Evolutionary conservation across 176 grass and related monocot genomes (phyloP).

Genomic region (Phoenix roebelenii): DNA sequence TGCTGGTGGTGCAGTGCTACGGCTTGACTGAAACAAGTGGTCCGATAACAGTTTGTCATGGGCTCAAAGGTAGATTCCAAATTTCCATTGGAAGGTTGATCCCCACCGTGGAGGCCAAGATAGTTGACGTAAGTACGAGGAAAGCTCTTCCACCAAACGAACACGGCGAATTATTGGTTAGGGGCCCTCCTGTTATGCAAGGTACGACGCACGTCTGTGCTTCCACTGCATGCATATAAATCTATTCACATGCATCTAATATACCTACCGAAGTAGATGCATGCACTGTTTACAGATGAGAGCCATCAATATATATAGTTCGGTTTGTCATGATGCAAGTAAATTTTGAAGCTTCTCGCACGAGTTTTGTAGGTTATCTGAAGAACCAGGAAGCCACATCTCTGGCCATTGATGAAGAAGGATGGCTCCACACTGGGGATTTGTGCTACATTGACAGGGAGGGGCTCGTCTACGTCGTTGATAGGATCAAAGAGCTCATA

Average conservation of each 20-base stretch:
- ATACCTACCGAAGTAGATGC: no score
- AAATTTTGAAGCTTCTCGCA: no score
- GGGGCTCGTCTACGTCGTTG: slow-evolving; percentile 35
- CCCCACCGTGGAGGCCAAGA: slow-evolving; percentile 24
- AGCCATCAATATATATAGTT: no score
- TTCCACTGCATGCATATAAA: no score
- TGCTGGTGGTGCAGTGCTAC: slow-evolving; percentile 32
- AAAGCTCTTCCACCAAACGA: slow-evolving; percentile 20
- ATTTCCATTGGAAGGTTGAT: slow-evolving; percentile 33
- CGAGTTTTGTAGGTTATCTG: slow-evolving; percentile 25
- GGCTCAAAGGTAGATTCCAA: not conserved
- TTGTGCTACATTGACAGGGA: slow-evolving; percentile 34
- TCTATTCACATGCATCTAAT: no score
- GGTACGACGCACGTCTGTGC: not conserved
- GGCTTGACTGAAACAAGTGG: slow-evolving; percentile 42
- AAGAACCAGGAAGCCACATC: slow-evolving; percentile 32
- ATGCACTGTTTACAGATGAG: no score
- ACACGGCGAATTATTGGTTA: slow-evolving; percentile 38
- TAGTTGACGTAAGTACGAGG: slow-evolving; percentile 25
- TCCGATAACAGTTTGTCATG: slow-evolving; percentile 29
- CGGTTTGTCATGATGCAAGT: no score
- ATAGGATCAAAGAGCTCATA: slow-evolving; percentile 52
- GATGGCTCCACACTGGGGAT: slow-evolving; percentile 48
- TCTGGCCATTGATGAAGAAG: slow-evolving; percentile 13
- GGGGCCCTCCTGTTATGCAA: slow-evolving; percentile 29